Percentiles rank a stretch among this genome's conserved stretches.
These are phyloP conservation scores for Fusarium siculi DNA, from an alignment of 2,329 filamentous ascomycete genomes.

Conservation along the genomic window DNA sequence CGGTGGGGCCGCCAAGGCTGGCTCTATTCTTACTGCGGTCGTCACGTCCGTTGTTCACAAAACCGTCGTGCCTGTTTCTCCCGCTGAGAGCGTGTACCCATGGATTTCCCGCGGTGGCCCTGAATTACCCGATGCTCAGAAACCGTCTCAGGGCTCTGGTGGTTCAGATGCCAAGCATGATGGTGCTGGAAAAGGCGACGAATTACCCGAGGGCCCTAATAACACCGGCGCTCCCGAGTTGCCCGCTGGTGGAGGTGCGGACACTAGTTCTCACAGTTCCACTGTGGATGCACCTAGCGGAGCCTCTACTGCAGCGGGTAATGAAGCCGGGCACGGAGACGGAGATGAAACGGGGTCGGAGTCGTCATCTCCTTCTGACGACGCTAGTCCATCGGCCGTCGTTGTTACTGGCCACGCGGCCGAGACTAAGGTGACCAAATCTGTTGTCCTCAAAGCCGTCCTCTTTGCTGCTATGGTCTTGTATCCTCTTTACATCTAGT, in stretches of 20 bases:
- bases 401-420: not conserved
- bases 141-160: not conserved
- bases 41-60: not conserved
- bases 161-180: not conserved
- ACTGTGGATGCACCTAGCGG: not conserved
- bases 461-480: not conserved
- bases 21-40: not conserved
- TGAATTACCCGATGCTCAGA: not conserved
- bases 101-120: not conserved
- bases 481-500: not conserved
- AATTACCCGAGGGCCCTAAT: not conserved
- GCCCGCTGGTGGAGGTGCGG: not conserved
- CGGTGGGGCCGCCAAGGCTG: not conserved
- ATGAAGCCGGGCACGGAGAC: not conserved
- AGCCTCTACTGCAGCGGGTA: not conserved
- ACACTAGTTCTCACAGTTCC: not conserved
- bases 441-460: fast-evolving
- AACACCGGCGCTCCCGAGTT: not conserved
- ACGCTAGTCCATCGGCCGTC: not conserved
- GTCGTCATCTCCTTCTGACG: not conserved
- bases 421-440: fast-evolving
- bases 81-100: not conserved
- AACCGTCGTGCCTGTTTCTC: not conserved
- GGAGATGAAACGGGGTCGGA: not conserved
- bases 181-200: not conserved